A percentile compares a stretch with the other conserved stretches of the same genome.
Evolutionary conservation across 176 grass and related monocot genomes (phyloP).

Genomic region (Carex cristatella): DNA sequence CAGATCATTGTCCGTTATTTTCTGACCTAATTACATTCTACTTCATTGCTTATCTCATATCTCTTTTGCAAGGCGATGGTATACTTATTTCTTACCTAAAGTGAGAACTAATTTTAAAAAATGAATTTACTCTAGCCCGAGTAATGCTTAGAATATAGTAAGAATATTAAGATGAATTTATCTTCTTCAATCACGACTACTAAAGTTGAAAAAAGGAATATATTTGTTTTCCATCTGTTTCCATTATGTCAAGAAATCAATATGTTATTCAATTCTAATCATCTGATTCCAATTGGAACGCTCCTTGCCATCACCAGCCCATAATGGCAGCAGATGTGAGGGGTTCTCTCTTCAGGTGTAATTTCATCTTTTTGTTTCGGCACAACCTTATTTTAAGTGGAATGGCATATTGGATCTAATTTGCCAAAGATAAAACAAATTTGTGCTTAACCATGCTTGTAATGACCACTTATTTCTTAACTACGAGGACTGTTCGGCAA

Average conservation of each 20-base stretch:
- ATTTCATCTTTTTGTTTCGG: not conserved
- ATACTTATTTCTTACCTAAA: not conserved
- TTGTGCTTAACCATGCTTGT: not conserved
- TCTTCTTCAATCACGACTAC: not conserved
- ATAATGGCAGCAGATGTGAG: not conserved
- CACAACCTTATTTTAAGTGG: not conserved
- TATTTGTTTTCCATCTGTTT: not conserved
- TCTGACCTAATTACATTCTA: not conserved
- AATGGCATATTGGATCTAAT: not conserved
- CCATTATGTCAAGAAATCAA: not conserved
- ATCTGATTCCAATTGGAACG: not conserved
- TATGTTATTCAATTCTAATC: not conserved
- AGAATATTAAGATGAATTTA: not conserved
- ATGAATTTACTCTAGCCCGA: not conserved
- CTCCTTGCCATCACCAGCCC: not conserved
- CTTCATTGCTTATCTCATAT: not conserved
- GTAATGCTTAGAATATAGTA: not conserved
- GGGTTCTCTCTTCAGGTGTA: no score
- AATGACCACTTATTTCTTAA: not conserved
- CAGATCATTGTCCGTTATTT: not conserved
- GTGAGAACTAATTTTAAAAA: not conserved
- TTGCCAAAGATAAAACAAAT: not conserved
- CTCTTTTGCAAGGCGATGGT: not conserved
- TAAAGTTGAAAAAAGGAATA: not conserved
- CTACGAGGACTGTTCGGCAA: not conserved